Evolutionary conservation across 2,329 filamentous ascomycete genomes (phyloP).

Genomic region (Neospermospora avenae): DNA sequence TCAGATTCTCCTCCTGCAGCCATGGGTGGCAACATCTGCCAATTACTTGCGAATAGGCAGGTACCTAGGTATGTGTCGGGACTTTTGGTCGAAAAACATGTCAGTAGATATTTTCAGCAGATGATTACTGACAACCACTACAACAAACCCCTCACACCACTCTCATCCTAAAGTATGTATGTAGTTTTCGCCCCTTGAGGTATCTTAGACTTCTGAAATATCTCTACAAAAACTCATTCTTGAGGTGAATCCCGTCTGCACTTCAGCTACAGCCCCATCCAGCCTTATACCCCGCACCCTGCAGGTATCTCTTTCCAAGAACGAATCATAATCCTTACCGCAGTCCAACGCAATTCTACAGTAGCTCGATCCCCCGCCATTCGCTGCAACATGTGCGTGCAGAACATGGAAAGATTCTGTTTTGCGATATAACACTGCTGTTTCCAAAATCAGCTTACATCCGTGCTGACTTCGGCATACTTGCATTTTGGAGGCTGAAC

Average conservation of each 20-base stretch:
- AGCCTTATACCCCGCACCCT: slow-evolving; percentile 9
- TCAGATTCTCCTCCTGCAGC: neutral
- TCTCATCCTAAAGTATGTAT: neutral
- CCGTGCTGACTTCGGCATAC: no score
- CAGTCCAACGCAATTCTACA: neutral
- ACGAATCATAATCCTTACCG: neutral
- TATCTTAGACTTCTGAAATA: neutral
- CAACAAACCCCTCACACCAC: neutral
- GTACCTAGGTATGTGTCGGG: no score
- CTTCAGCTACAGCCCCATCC: neutral
- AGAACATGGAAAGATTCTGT: slow-evolving; percentile 7
- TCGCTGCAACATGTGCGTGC: slow-evolving; percentile 13
- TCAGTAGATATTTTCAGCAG: no score
- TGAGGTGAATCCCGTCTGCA: neutral
- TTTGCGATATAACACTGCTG: neutral
- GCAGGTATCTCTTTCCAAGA: neutral
- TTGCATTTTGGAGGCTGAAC: no score
- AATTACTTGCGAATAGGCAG: no score
- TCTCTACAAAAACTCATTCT: no score
- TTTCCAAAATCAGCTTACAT: no score
- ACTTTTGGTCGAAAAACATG: no score
- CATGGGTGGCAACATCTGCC: neutral
- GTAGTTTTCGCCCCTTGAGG: neutral
- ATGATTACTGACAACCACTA: neutral
- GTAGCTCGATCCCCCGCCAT: slow-evolving; percentile 15